Evolutionary conservation across 1,284 basidiomycete genomes (phyloP).

Genomic region (Cutaneotrichosporon daszewskae): DNA sequence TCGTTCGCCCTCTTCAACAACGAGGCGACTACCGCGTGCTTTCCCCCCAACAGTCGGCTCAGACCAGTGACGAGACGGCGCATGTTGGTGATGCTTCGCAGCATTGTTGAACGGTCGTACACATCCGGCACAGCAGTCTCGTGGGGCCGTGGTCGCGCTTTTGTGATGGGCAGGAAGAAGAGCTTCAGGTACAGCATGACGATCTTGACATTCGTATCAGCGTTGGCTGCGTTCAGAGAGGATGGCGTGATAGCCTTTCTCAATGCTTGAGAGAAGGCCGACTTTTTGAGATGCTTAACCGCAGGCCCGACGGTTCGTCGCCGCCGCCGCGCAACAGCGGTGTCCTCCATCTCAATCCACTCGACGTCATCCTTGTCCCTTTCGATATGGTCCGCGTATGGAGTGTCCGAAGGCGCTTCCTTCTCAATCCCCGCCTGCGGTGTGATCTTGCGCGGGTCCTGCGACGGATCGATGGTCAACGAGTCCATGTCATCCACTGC

Average conservation of each 20-base stretch:
- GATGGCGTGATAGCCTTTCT: not conserved
- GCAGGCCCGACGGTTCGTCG: not conserved
- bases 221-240: not conserved
- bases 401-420: constrained; percentile 13
- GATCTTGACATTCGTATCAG: not conserved
- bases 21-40: constrained; percentile 75
- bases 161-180: constrained; percentile 32
- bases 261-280: not conserved
- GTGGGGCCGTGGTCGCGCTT: constrained; percentile 20
- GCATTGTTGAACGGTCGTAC: constrained; percentile 49
- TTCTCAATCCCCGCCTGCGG: not conserved
- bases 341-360: constrained; percentile 20
- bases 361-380: constrained; percentile 9
- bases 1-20: constrained; percentile 64
- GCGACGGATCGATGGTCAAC: constrained; percentile 54
- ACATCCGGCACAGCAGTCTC: constrained; percentile 21
- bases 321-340: not conserved
- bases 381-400: constrained; percentile 8
- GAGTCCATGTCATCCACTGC: constrained; percentile 76
- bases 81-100: constrained; percentile 70
- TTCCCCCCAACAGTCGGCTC: constrained; percentile 68
- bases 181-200: constrained; percentile 30
- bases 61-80: constrained; percentile 78
- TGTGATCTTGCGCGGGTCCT: constrained; percentile 7
- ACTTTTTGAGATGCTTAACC: not conserved